These are phyloP conservation scores for Curvularia sp. DNA, from an alignment of 2,329 filamentous ascomycete genomes.

Conservation along the genomic window DNA sequence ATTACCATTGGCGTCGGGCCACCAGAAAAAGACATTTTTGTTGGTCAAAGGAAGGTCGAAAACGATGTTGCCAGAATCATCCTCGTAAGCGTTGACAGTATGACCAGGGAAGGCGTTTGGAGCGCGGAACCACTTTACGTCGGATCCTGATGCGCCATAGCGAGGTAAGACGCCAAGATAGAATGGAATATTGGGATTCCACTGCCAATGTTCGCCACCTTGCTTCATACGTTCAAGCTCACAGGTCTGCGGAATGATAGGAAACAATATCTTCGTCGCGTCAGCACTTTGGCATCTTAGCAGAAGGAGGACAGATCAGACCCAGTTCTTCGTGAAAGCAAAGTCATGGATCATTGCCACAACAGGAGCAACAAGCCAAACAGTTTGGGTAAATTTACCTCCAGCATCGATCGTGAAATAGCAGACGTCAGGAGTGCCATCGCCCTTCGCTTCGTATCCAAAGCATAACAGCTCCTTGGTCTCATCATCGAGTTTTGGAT, in stretches of 20 bases:
- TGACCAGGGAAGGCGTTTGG: slow-evolving; percentile 50
- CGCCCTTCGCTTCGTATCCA: slow-evolving; percentile 48
- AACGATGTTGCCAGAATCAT: slow-evolving; percentile 32
- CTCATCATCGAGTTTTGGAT: slow-evolving; percentile 27
- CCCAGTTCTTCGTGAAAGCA: slow-evolving; percentile 51
- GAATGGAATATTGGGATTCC: slow-evolving; percentile 38
- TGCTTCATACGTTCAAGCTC: slow-evolving; percentile 49
- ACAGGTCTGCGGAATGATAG: slow-evolving; percentile 3
- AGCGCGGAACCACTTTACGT: slow-evolving; percentile 47
- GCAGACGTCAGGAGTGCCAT: slow-evolving; percentile 51
- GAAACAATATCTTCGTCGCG: not conserved
- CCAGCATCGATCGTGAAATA: slow-evolving; percentile 42
- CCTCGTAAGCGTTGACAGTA: slow-evolving; percentile 44
- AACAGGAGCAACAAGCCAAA: slow-evolving; percentile 49
- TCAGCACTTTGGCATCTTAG: not conserved
- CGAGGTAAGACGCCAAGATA: slow-evolving; percentile 39
- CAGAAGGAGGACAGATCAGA: slow-evolving; percentile 22
- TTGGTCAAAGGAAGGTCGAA: slow-evolving; percentile 50
- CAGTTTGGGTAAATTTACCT: slow-evolving; percentile 42
- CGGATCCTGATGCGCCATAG: slow-evolving; percentile 12
- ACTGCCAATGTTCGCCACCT: slow-evolving; percentile 53
- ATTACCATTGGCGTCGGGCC: slow-evolving; percentile 49
- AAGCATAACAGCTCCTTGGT: slow-evolving; percentile 29
- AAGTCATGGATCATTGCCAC: slow-evolving; percentile 55
- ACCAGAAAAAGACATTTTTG: slow-evolving; percentile 55